phyloP scores from a whole-genome alignment of 495 filamentous ascomycete species.

The Tuber brumale region DNA sequence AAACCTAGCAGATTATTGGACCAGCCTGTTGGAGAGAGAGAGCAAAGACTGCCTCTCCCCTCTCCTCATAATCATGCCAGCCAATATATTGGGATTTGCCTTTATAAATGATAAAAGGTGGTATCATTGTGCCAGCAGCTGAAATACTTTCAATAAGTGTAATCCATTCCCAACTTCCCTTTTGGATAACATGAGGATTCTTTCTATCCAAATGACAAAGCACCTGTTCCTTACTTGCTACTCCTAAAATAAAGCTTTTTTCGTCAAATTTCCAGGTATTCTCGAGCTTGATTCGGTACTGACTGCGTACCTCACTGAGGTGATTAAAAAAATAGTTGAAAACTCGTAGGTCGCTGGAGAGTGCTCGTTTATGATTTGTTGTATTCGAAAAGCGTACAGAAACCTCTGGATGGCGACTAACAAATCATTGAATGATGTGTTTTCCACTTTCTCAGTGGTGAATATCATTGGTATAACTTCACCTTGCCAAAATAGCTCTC shows the following conservation, averaged over 20 bases:
- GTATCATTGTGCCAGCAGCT: constrained; percentile 5
- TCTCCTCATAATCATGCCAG: constrained; percentile 8
- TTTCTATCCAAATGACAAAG: not conserved
- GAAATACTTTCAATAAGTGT: constrained; percentile 13
- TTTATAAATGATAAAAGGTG: constrained; percentile 13
- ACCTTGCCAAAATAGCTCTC: no score
- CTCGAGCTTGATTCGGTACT: not conserved
- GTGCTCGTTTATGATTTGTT: constrained; percentile 10
- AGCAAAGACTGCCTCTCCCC: constrained; percentile 4
- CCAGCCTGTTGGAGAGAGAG: constrained; percentile 10
- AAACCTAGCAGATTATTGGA: constrained; percentile 8
- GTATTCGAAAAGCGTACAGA: constrained; percentile 2
- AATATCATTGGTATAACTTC: no score
- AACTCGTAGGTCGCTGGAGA: not conserved
- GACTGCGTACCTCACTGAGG: not conserved
- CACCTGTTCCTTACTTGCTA: constrained; percentile 2
- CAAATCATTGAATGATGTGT: not conserved
- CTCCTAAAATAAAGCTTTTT: constrained; percentile 5
- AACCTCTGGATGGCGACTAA: constrained; percentile 10
- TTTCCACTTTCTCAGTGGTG: no score
- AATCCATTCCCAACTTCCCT: constrained; percentile 16
- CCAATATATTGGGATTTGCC: constrained; percentile 1
- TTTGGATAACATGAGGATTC: constrained; percentile 6
- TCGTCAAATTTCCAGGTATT: constrained; percentile 14
- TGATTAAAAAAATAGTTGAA: not conserved